Conservation (phyloP, 2,329 filamentous ascomycete genomes). For the Metarhizium guizhouense region DNA sequence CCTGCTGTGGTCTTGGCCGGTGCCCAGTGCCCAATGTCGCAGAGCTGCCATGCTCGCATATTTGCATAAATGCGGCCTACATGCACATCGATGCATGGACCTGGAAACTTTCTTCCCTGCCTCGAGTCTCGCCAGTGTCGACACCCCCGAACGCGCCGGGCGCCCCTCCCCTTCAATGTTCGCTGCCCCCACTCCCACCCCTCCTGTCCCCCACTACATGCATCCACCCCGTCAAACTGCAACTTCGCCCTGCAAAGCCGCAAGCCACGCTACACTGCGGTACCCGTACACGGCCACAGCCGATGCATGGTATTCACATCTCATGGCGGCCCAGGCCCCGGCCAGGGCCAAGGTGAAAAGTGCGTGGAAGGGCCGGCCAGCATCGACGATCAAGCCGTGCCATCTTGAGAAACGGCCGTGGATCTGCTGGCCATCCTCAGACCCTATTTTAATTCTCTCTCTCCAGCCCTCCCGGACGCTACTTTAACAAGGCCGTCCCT, state of each 20-base stretch:
- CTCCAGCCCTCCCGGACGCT: conserved; percentile 4
- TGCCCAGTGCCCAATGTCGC: neutral
- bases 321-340: too few relatives aligned
- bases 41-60: conserved; percentile 3
- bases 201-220: neutral
- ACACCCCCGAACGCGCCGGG: too few relatives aligned
- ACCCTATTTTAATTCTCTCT: conserved; percentile 4
- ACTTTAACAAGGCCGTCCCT: conserved; percentile 6
- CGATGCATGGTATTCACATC: conserved; percentile 4
- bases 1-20: too few relatives aligned
- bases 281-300: conserved; percentile 9
- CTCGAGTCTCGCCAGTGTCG: neutral
- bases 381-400: conserved; percentile 8
- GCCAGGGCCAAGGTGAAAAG: neutral
- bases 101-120: neutral
- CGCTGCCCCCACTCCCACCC: neutral
- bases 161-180: neutral
- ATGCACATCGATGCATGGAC: neutral
- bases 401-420: conserved; percentile 3
- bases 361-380: conserved; percentile 1
- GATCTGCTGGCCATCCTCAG: conserved; percentile 4
- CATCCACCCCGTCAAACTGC: conserved; percentile 2
- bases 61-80: conserved; percentile 2
- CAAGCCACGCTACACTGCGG: conserved; percentile 1
- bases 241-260: conserved; percentile 3